Evolutionary conservation across 2,329 filamentous ascomycete genomes (phyloP).

Genomic region (Phyllosticta ampelicida): DNA sequence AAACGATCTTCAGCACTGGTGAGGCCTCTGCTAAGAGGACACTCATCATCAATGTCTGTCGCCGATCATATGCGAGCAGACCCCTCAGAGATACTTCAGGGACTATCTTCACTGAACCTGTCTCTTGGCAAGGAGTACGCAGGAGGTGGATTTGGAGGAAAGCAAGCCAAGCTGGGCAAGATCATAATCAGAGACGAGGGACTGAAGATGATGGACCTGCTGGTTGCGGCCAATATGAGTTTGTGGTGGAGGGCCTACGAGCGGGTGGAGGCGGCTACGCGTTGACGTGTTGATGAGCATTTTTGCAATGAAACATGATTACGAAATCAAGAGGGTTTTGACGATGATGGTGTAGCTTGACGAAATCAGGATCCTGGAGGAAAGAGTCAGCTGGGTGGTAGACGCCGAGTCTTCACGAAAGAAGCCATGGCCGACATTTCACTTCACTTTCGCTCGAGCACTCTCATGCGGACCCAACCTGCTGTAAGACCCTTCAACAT

Average conservation of each 20-base stretch:
- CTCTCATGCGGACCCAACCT: not conserved
- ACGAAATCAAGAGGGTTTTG: no score
- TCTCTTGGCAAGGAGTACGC: constrained; percentile 72
- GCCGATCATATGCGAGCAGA: not conserved
- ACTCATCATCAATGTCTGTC: constrained; percentile 20
- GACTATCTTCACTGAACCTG: constrained; percentile 47
- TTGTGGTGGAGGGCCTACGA: constrained; percentile 91
- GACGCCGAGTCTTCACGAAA: not conserved
- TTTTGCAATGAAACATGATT: not conserved
- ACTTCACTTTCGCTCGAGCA: not conserved
- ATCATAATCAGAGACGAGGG: constrained; percentile 83
- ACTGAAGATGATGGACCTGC: constrained; percentile 86
- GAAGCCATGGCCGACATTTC: not conserved
- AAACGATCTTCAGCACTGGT: constrained; percentile 28
- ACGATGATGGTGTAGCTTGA: no score
- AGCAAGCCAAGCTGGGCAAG: constrained; percentile 86
- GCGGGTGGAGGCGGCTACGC: constrained; percentile 21
- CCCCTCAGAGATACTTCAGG: constrained; percentile 9
- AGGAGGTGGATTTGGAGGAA: constrained; percentile 75
- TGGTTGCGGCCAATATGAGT: constrained; percentile 83
- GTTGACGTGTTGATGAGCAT: not conserved
- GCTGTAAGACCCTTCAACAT: not conserved
- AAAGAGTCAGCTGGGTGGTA: not conserved
- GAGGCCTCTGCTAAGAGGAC: constrained; percentile 20
- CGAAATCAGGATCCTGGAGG: no score